Percentiles rank a stretch among this genome's conserved stretches.
Conservation (phyloP, 805 yeast species). For the Gaillardinia entomophila region DNA sequence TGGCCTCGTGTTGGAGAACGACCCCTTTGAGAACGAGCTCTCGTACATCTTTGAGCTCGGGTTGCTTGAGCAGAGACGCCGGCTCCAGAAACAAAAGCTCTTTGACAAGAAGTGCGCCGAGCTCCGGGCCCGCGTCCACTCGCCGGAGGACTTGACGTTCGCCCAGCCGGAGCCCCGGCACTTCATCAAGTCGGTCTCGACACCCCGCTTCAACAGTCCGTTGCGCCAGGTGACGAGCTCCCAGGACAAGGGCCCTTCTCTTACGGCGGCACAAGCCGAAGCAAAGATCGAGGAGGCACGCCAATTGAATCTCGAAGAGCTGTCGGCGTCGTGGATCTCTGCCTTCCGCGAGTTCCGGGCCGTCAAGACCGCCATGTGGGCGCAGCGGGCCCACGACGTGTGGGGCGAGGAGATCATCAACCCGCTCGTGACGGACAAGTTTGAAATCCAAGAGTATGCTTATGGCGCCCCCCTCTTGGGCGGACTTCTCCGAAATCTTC, state of each 20-base stretch:
- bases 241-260: not conserved
- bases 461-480: slow-evolving; percentile 30
- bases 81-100: slow-evolving; percentile 40
- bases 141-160: not conserved
- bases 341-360: slow-evolving; percentile 22
- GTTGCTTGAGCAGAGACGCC: slow-evolving; percentile 51
- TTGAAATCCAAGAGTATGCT: slow-evolving; percentile 27
- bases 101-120: slow-evolving; percentile 26
- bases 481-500: slow-evolving; percentile 22
- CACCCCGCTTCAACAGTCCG: slow-evolving; percentile 3
- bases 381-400: slow-evolving; percentile 13
- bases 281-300: slow-evolving; percentile 20
- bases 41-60: slow-evolving; percentile 64
- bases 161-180: not conserved
- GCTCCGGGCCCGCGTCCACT: slow-evolving; percentile 3
- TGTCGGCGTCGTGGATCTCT: slow-evolving; percentile 30
- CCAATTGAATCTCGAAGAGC: slow-evolving; percentile 16
- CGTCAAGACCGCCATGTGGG: slow-evolving; percentile 20
- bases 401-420: slow-evolving; percentile 33
- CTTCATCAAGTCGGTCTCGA: not conserved
- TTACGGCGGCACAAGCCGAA: slow-evolving; percentile 20
- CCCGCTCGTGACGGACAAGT: slow-evolving; percentile 25
- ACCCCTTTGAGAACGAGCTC: slow-evolving; percentile 79
- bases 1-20: slow-evolving; percentile 72
- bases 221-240: slow-evolving; percentile 3